Base-by-base conservation (phyloP, 2,329 filamentous ascomycete species). In the Calonectria naviculata region DNA sequence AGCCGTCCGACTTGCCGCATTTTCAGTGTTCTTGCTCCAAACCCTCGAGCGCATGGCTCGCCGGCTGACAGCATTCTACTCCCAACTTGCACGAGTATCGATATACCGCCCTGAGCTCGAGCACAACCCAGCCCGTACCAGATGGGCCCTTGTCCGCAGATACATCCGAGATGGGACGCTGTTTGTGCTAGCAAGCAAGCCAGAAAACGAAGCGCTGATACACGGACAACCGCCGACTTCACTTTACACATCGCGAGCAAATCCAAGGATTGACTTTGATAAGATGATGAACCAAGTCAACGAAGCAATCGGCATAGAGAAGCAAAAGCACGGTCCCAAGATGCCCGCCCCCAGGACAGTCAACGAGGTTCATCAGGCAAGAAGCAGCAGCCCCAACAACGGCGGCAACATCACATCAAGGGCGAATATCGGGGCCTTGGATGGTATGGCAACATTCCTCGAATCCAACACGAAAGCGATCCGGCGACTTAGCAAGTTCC, bases 21-120 rank as follows among this genome's bases (percentile, higher is more conserved):
- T 87, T 5, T 82, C 85, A 1, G 83, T 83, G 0, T 89, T 89
- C 74, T 80, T 90, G 0, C 83, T 89, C 60, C 86, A 88, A 67
- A 82, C 87, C 0, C 83, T 89, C 1, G 87, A 90, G 76, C 85
- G 87, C 15, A 88, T 90, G 83, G 86, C 88, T 0, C 85, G 85
- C 58, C 81, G 88, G 0, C 79, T 90, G 0, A 86, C 87, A 41
- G 82, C 86, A 6, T 90, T 88, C 78, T 90, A 89, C 72, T 81
- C 84, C 9, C 87, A 88, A 70, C 81, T 90, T 5, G 83, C 87
- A 0, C 83, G 84, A 17, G 82, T 85, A 71, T 87, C 86, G 0
- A 82, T 89, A 9, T 89, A 89, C 71, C 84, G 84, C 13, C 87
- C 88, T 0, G 85, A 86, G 68, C 81, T 89, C 6, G 88, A 90